Evolutionary conservation across 768 basidiomycete genomes (phyloP).

Genomic region (Kwoniella sp.): DNA sequence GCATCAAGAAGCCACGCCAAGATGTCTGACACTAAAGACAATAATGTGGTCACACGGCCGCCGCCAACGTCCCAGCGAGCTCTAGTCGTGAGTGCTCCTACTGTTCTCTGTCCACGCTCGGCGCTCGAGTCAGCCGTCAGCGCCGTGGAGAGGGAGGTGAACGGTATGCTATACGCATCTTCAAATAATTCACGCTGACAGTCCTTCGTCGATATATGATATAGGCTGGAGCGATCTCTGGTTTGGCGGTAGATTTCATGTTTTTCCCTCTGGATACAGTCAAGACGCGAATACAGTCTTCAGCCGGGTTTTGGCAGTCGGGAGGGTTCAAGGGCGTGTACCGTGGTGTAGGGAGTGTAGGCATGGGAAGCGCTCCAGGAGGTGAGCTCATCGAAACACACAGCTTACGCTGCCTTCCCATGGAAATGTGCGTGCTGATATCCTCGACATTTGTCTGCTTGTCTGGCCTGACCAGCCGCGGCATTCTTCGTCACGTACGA

Average conservation of each 20-base stretch:
- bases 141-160: too few relatives aligned
- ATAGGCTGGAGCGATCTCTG: conserved; percentile 86
- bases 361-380: conserved; percentile 92
- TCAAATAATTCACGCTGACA: too few relatives aligned
- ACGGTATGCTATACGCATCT: too few relatives aligned
- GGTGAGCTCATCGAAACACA: conserved; percentile 61
- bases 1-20: too few relatives aligned
- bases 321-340: conserved; percentile 92
- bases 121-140: too few relatives aligned
- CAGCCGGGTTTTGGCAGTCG: conserved; percentile 78
- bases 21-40: background rate
- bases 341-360: conserved; percentile 89
- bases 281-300: conserved; percentile 90
- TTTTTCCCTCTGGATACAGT: conserved; percentile 97
- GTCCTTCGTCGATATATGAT: too few relatives aligned
- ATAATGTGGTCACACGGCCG: background rate
- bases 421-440: too few relatives aligned
- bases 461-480: conserved; percentile 70
- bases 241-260: conserved; percentile 87
- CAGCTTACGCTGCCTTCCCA: too few relatives aligned
- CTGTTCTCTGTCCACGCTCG: background rate
- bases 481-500: conserved; percentile 96
- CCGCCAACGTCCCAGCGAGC: conserved; percentile 20
- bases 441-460: too few relatives aligned
- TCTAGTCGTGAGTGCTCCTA: conserved; percentile 10